These are phyloP conservation scores for Puccinia hordei DNA, from an alignment of 1,284 basidiomycete genomes.

Conservation along the genomic window DNA sequence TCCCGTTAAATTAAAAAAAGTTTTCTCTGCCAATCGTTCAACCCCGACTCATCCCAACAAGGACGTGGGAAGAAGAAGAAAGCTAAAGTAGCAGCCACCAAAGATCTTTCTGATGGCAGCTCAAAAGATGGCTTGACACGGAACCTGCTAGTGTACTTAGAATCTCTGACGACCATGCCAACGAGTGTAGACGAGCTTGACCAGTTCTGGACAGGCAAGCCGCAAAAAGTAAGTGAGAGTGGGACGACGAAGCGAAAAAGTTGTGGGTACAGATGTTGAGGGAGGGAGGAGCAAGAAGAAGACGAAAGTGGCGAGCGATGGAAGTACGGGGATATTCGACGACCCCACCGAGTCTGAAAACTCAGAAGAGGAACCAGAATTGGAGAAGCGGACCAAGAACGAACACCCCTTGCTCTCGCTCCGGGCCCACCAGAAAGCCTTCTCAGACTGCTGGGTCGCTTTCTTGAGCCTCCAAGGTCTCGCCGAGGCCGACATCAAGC, in stretches of 20 bases:
- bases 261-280: conserved; percentile 48
- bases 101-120: conserved; percentile 48
- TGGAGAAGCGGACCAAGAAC: conserved; percentile 53
- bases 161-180: conserved; percentile 79
- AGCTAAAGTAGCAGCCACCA: neutral
- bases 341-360: conserved; percentile 58
- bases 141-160: conserved; percentile 76
- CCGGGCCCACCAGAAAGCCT: conserved; percentile 73
- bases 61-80: neutral
- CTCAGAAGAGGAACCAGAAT: conserved; percentile 57
- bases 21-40: conserved; percentile 18
- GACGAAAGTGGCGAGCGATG: conserved; percentile 54
- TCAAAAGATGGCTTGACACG: conserved; percentile 59
- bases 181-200: conserved; percentile 74
- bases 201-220: conserved; percentile 75
- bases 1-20: neutral
- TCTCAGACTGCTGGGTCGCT: conserved; percentile 74
- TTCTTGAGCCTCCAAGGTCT: conserved; percentile 66
- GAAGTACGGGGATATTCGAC: conserved; percentile 53
- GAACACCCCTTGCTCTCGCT: conserved; percentile 68
- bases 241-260: conserved; percentile 62
- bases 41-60: neutral
- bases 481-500: conserved; percentile 63
- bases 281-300: conserved; percentile 50
- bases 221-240: conserved; percentile 53